Base-by-base conservation (phyloP, 805 yeast species). In the Saturnispora halmiae region DNA sequence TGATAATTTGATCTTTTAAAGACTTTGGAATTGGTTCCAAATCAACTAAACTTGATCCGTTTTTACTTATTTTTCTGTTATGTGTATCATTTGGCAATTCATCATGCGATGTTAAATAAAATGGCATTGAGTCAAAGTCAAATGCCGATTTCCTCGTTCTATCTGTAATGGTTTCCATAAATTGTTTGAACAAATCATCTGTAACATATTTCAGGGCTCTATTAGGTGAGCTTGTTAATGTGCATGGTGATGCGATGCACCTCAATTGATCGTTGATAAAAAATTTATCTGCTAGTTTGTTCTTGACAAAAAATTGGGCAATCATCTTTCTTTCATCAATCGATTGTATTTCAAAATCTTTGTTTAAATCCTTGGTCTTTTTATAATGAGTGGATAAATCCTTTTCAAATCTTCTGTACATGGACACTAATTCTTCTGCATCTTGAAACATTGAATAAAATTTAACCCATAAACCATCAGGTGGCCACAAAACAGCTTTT, bases 401-500 rank as follows among this genome's bases (percentile, higher is more conserved):
- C 26, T 53, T 46, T 36, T 69, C 70, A 47, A 82, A 72, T 19
- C 67, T 65, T 15, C 62, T 51, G 33, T 80, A 64, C 33, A 82
- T 64, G 4, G 64, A 58, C 21, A 62, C 58, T 18, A 77, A 61
- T 1, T 69, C 61, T 1, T 73, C 67, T 2, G 68, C 63, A 3
- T 69, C 61, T 2, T 82, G 74, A 48, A 78, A 75, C 51, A 75
- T 72, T 8, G 81, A 69, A 51, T 81, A 72, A 50, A 79, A 77
- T 36, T 70, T 72, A 2, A 73, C 69, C 74, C 92, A 75, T n/a
- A 83, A 61, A 18, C 72, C 70, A 45, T 74, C 78, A 1, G 87
- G 77, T 1, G 96, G 96, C 82, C 88, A 81, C n/a, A 84, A 59
- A 9, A 74, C 69, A 0, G 95, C 95, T 31, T 69, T 68, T 2